Percentiles rank a stretch among this genome's conserved stretches.
phyloP scores from a whole-genome alignment of 768 basidiomycete species.

The Exsudoporus frostii region DNA sequence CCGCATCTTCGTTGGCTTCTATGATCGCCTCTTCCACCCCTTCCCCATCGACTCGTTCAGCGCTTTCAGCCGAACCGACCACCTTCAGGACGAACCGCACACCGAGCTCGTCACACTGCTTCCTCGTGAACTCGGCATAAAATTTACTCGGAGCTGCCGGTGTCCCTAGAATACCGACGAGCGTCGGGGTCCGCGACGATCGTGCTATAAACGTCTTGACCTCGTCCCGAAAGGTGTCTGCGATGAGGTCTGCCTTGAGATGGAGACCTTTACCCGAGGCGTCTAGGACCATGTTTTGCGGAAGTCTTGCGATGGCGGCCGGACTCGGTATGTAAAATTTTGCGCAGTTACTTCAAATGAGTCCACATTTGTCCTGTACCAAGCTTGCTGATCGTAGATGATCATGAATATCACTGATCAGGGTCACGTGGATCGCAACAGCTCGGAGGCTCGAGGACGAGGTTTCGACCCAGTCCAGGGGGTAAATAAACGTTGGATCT shows the following conservation, averaged over 20 bases:
- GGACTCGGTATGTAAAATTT: background rate
- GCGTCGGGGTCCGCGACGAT: slow-evolving; percentile 52
- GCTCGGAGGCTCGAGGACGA: background rate
- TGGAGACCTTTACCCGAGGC: slow-evolving; percentile 64
- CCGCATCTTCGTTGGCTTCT: slow-evolving; percentile 85
- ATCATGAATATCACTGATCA: background rate
- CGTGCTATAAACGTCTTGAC: slow-evolving; percentile 47
- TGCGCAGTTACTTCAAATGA: background rate
- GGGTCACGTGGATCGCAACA: slow-evolving; percentile 8
- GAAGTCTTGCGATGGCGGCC: background rate
- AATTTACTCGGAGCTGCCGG: slow-evolving; percentile 72
- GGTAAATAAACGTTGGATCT: background rate
- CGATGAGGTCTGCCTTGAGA: slow-evolving; percentile 76
- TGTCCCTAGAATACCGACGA: slow-evolving; percentile 91
- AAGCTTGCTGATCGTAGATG: background rate
- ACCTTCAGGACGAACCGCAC: slow-evolving; percentile 79
- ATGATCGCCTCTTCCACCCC: slow-evolving; percentile 96
- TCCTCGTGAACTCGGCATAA: slow-evolving; percentile 89
- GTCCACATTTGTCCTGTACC: background rate
- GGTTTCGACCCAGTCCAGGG: background rate
- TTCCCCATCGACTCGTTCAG: slow-evolving; percentile 61
- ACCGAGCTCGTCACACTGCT: slow-evolving; percentile 85
- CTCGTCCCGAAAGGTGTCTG: slow-evolving; percentile 67
- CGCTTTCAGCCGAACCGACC: slow-evolving; percentile 47
- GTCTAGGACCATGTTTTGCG: slow-evolving; percentile 15